These are phyloP conservation scores for Phytophthora cryptogea DNA, from an alignment of 352 stramenopile genomes.

Conservation along the genomic window DNA sequence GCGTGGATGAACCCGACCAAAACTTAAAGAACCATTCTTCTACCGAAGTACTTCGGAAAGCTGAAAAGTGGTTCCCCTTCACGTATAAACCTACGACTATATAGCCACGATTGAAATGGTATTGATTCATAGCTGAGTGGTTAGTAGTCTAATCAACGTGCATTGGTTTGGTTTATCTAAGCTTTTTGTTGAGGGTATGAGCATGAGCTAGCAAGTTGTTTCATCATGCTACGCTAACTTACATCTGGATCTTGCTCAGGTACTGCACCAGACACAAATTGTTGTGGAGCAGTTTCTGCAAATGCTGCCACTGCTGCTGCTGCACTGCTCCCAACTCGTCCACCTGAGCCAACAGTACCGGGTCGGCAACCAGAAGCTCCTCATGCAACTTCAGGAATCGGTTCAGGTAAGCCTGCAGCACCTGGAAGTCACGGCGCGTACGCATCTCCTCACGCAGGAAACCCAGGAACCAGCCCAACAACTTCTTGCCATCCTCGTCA, in stretches of 20 bases:
- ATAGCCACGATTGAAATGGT: too few relatives aligned
- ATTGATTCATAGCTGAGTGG: too few relatives aligned
- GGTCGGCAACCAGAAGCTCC: slow-evolving; percentile 64
- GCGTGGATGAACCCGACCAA: slow-evolving; percentile 11
- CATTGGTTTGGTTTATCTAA: slow-evolving; percentile 32
- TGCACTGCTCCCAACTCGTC: slow-evolving; percentile 62
- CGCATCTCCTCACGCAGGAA: slow-evolving; percentile 74
- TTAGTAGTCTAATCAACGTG: slow-evolving; percentile 27
- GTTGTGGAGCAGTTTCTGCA: slow-evolving; percentile 84
- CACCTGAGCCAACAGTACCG: slow-evolving; percentile 56
- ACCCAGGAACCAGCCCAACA: slow-evolving; percentile 65
- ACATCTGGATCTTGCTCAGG: slow-evolving; percentile 90
- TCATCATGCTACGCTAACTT: slow-evolving; percentile 26
- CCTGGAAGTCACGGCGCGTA: slow-evolving; percentile 72
- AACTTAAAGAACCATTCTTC: background rate
- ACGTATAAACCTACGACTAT: too few relatives aligned
- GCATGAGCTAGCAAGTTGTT: slow-evolving; percentile 8
- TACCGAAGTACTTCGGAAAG: too few relatives aligned
- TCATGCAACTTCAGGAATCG: slow-evolving; percentile 88
- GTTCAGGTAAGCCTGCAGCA: slow-evolving; percentile 86
- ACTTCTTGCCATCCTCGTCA: slow-evolving; percentile 69
- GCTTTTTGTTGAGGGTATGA: slow-evolving; percentile 18
- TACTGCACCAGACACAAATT: slow-evolving; percentile 89
- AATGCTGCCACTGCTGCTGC: slow-evolving; percentile 77
- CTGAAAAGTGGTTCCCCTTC: too few relatives aligned